phyloP scores from a whole-genome alignment of 768 basidiomycete species.

The Leccinum boreale region DNA sequence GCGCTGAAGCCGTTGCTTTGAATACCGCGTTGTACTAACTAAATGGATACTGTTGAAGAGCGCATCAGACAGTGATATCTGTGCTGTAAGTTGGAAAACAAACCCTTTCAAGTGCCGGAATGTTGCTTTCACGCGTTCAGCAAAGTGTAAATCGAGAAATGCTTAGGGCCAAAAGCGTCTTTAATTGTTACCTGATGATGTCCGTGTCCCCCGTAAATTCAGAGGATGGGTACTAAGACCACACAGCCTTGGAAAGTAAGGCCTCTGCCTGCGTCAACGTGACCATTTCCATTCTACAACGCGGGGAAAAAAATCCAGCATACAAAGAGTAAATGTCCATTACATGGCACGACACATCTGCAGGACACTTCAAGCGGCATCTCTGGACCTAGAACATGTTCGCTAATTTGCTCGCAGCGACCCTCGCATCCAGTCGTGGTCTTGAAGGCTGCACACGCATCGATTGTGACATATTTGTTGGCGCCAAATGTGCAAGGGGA shows the following conservation, averaged over 20 bases:
- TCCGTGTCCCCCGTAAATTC: background rate
- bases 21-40: slow-evolving; percentile 4
- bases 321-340: slow-evolving; percentile 8
- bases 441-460: slow-evolving; percentile 69
- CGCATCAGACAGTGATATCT: background rate
- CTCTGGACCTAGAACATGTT: slow-evolving; percentile 68
- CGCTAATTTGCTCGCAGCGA: slow-evolving; percentile 86
- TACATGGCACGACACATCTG: slow-evolving; percentile 4
- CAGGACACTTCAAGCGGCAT: background rate
- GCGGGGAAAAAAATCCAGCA: slow-evolving; percentile 18
- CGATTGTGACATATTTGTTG: slow-evolving; percentile 70
- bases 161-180: background rate
- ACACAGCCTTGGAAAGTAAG: background rate
- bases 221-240: background rate
- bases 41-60: background rate
- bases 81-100: background rate
- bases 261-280: background rate
- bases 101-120: background rate
- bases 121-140: background rate
- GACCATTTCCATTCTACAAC: slow-evolving; percentile 6
- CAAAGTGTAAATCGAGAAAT: background rate
- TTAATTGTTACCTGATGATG: background rate
- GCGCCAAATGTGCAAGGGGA: slow-evolving; percentile 59
- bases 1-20: slow-evolving; percentile 58
- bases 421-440: slow-evolving; percentile 75